Evolutionary conservation across 768 basidiomycete genomes (phyloP), one percentile per base, ranked within the genome.

Genomic region (Suillus plorans): DNA sequence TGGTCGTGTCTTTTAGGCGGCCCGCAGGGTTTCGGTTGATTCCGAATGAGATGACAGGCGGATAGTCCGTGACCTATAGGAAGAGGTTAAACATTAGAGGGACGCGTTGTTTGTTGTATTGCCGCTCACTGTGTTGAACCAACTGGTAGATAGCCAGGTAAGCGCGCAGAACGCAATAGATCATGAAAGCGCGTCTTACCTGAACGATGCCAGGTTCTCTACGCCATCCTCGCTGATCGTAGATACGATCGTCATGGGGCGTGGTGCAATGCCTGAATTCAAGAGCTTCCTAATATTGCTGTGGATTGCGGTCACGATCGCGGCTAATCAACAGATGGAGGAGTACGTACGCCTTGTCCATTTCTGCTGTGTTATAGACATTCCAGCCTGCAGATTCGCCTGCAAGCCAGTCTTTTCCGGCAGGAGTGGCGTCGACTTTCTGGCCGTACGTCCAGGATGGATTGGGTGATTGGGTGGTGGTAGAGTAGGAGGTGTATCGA

Each of bases 211-310:
- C 20, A 84, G 71, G 64, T 83, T 83, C 50, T 72, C 72, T 0
- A 70, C 55, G 10, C 81, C 81, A 4, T 74, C 65, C 4, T 70
- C 66, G 4, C 72, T 70, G 57, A 81, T 62, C 31, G 78, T 76
- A 20, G 81, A 80, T 10, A 82, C 75, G 61, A 83, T 80, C 2
- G 79, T 81, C 36, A 84, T 79, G 9, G 82, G 83, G n/a, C 82
- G 72, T 0, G 83, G 82, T 1, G 75, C 71, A 49, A 82, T 69
- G 14, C 80, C 80, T 59, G 76, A 75, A 36, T 76, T 76, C 73
- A 81, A 66, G 31, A 79, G 65, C 47, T 62, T 69, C 69, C 80
- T 77, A 12, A 79, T 59, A 44, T 64, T 34, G 12, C 75, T 78
- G 44, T 42, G 3, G 42, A 42, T n/a, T 5, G 3, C 4, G 20